Conservation (phyloP, 345 rosid genomes). For the Aquilaria sinensis region DNA sequence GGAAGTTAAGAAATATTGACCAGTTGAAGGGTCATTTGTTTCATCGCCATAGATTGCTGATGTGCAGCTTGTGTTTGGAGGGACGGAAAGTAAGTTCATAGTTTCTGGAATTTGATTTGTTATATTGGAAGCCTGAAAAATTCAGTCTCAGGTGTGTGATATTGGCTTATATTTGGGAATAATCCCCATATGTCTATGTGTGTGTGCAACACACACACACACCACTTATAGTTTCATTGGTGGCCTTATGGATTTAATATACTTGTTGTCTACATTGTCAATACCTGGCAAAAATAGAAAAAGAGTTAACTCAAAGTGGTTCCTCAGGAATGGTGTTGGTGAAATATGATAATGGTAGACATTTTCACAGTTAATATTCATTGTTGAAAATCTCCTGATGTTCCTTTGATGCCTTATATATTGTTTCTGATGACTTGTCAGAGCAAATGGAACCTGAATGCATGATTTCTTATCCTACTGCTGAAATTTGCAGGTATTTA, state of each 20-base stretch:
- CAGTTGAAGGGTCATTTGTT: constrained; percentile 92
- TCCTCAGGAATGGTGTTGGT: too few relatives aligned
- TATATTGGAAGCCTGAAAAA: too few relatives aligned
- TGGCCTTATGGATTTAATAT: too few relatives aligned
- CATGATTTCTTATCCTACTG: constrained; percentile 6
- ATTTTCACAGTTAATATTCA: neutral
- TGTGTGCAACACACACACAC: too few relatives aligned
- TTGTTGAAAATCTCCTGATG: neutral
- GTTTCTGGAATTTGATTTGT: neutral
- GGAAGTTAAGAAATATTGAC: constrained; percentile 68
- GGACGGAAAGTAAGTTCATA: constrained; percentile 70
- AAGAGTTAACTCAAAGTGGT: too few relatives aligned
- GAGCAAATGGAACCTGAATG: neutral
- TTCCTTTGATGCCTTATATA: neutral
- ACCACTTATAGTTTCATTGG: too few relatives aligned
- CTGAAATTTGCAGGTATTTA: constrained; percentile 52
- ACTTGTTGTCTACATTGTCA: too few relatives aligned
- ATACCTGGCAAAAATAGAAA: too few relatives aligned
- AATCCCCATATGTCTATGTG: too few relatives aligned
- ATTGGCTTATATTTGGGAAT: too few relatives aligned
- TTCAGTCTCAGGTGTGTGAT: too few relatives aligned
- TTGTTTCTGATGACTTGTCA: neutral
- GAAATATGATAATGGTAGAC: neutral
- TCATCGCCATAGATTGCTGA: constrained; percentile 69
- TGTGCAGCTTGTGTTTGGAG: constrained; percentile 93